A percentile compares a stretch with the other conserved stretches of the same genome.
Conservation (phyloP, 1,284 basidiomycete species). For the Cutaneotrichosporon cutaneum region DNA sequence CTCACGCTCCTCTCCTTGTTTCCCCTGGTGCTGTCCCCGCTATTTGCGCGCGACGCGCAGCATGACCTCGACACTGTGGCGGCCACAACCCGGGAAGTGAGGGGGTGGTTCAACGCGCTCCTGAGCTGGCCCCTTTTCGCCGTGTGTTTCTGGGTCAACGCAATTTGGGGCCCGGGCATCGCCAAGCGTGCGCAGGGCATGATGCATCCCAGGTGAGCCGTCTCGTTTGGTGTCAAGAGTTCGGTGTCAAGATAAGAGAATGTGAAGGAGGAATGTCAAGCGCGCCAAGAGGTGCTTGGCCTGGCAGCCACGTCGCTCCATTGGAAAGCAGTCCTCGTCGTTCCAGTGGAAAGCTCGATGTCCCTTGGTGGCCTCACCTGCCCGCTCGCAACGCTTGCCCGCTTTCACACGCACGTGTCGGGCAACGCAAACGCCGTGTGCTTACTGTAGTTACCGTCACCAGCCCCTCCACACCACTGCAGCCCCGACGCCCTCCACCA, state of each 20-base stretch:
- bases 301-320: too few relatives aligned
- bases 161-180: constrained; percentile 48
- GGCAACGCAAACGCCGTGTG: constrained; percentile 7
- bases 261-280: too few relatives aligned
- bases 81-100: constrained; percentile 32
- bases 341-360: too few relatives aligned
- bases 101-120: constrained; percentile 51
- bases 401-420: too few relatives aligned
- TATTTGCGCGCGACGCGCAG: constrained; percentile 19
- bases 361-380: too few relatives aligned
- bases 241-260: too few relatives aligned
- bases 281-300: too few relatives aligned
- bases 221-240: too few relatives aligned
- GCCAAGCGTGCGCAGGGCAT: constrained; percentile 46
- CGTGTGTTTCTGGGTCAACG: constrained; percentile 51
- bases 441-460: constrained; percentile 50
- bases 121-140: constrained; percentile 51
- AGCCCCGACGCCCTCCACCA: constrained; percentile 6
- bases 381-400: too few relatives aligned
- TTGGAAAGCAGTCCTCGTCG: too few relatives aligned
- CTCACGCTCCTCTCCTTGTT: constrained; percentile 47
- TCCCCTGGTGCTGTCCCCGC: constrained; percentile 44
- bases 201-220: constrained; percentile 46
- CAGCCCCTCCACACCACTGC: constrained; percentile 29
- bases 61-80: background rate